Conservation (phyloP, 106 monocot genomes). For the Allium cepa region DNA sequence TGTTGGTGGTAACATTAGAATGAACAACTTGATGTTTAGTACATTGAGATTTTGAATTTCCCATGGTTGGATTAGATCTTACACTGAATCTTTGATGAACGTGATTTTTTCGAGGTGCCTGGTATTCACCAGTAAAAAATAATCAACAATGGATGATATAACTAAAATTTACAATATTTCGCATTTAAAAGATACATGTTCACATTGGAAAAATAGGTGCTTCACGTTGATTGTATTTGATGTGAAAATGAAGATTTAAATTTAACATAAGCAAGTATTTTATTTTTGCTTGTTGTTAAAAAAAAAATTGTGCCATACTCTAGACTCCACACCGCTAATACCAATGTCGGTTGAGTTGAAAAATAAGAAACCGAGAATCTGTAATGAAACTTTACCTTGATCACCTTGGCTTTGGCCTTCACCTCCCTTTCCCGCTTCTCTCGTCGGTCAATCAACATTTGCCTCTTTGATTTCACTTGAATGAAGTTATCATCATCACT, state of each 20-base stretch:
- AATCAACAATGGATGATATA: too few relatives aligned
- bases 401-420: constrained; percentile 55
- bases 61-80: constrained; percentile 26
- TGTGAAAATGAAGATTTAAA: too few relatives aligned
- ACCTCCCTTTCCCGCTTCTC: constrained; percentile 84
- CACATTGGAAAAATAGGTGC: too few relatives aligned
- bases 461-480: constrained; percentile 91
- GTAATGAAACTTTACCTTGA: constrained; percentile 34
- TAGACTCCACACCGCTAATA: too few relatives aligned
- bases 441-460: constrained; percentile 80
- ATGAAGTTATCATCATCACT: constrained; percentile 92
- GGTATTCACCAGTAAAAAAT: not conserved
- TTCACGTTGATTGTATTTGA: too few relatives aligned
- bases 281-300: too few relatives aligned
- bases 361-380: too few relatives aligned
- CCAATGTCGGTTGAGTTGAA: too few relatives aligned
- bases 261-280: too few relatives aligned
- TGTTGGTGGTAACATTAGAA: constrained; percentile 17
- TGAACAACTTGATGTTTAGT: constrained; percentile 6
- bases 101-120: constrained; percentile 56
- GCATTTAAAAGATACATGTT: too few relatives aligned
- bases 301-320: too few relatives aligned
- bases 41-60: constrained; percentile 2
- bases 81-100: constrained; percentile 14
- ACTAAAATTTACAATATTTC: too few relatives aligned